Evolutionary conservation across 306 rosid genomes (phyloP).

Genomic region (Prunus campanulata): DNA sequence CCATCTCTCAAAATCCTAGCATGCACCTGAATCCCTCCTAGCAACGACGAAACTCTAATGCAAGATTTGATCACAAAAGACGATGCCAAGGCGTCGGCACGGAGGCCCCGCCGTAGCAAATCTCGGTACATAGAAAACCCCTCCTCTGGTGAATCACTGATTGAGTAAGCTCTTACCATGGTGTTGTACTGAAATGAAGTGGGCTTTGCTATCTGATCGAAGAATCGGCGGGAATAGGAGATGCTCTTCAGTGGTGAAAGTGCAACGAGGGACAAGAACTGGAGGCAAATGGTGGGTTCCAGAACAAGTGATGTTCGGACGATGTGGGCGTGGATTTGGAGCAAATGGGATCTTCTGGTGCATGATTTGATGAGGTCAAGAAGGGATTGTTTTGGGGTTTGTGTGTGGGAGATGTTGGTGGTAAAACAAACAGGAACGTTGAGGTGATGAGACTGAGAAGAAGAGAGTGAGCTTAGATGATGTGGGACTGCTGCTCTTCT

Average conservation of each 20-base stretch:
- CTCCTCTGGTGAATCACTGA: conserved; percentile 46
- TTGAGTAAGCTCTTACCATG: conserved; percentile 64
- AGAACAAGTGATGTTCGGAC: conserved; percentile 41
- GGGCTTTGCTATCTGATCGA: conserved; percentile 42
- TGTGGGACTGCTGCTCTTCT: conserved; percentile 13
- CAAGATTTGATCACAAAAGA: conserved; percentile 66
- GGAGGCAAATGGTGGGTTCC: conserved; percentile 49
- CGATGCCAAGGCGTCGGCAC: conserved; percentile 50
- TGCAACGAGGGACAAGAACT: conserved; percentile 57
- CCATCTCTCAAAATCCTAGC: conserved; percentile 63
- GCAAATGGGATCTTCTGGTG: conserved; percentile 45
- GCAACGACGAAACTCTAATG: conserved; percentile 36
- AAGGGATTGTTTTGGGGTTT: conserved; percentile 23
- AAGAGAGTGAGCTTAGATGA: neutral
- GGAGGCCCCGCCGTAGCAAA: conserved; percentile 45
- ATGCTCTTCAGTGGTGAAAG: conserved; percentile 44
- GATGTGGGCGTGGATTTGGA: conserved; percentile 77
- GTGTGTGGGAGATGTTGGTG: neutral
- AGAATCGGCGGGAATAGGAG: conserved; percentile 52
- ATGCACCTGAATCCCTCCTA: conserved; percentile 70
- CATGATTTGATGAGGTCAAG: conserved; percentile 52
- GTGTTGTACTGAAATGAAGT: conserved; percentile 52
- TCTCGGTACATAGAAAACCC: conserved; percentile 55
- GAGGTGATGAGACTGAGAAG: neutral
- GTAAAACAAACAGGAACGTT: neutral